Evolutionary conservation across 2,329 filamentous ascomycete genomes (phyloP).

Genomic region (Colletotrichum coccodes): DNA sequence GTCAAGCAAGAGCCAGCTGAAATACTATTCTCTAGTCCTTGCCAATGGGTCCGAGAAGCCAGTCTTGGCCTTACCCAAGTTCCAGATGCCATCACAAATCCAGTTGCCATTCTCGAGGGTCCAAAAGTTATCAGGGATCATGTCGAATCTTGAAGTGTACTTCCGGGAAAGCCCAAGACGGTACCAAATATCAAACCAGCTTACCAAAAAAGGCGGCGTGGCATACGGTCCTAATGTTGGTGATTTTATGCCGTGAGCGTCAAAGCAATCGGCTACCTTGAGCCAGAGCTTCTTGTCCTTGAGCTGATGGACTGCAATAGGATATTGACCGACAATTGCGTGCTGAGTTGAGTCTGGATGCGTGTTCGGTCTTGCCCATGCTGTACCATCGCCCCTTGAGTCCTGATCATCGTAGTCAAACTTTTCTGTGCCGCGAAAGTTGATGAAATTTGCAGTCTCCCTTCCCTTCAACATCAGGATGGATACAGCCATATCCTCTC

Average conservation of each 20-base stretch:
- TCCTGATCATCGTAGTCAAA: constrained; percentile 43
- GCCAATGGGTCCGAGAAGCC: constrained; percentile 7
- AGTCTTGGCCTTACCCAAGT: constrained; percentile 35
- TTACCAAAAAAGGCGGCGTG: constrained; percentile 26
- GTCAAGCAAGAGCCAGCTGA: too few relatives aligned
- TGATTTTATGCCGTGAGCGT: constrained; percentile 39
- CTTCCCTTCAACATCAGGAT: constrained; percentile 41
- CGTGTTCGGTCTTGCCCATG: constrained; percentile 40
- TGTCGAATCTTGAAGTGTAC: constrained; percentile 36
- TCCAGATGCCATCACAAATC: constrained; percentile 41
- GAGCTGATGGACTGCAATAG: constrained; percentile 41
- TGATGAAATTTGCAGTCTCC: constrained; percentile 40
- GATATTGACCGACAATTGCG: constrained; percentile 36
- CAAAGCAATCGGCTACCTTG: constrained; percentile 43
- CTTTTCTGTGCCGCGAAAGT: constrained; percentile 42
- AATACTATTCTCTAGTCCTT: too few relatives aligned
- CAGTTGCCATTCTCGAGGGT: constrained; percentile 33
- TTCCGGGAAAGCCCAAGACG: constrained; percentile 32
- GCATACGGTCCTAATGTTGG: constrained; percentile 14
- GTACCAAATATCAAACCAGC: constrained; percentile 39
- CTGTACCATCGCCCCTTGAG: constrained; percentile 38
- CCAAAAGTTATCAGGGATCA: constrained; percentile 38
- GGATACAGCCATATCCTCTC: constrained; percentile 43
- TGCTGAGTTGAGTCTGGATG: constrained; percentile 38
- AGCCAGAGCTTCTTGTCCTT: constrained; percentile 39